Conservation (phyloP, 139 green algal genomes). For the Medakamo hakoo region DNA sequence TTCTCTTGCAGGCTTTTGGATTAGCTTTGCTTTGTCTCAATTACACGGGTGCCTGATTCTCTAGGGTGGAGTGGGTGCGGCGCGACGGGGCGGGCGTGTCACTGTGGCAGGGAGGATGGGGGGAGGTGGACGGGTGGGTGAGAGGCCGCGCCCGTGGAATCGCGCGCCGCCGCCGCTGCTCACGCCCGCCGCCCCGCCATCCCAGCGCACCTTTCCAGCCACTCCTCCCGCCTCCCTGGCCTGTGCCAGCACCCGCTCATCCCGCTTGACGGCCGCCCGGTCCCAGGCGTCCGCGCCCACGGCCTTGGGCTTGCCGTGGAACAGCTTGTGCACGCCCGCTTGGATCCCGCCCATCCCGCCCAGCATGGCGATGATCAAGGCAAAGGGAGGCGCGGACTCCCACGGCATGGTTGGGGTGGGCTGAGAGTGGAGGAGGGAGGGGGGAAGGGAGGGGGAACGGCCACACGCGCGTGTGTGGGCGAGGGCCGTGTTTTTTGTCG, state of each 20-base stretch:
- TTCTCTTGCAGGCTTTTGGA: background rate
- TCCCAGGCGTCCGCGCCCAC: conserved; percentile 12
- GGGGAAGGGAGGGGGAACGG: too few species aligned
- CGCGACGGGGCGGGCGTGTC: too few species aligned
- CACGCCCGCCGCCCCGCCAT: too few species aligned
- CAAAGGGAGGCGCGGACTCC: background rate
- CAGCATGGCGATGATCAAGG: conserved; percentile 6
- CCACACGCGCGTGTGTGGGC: background rate
- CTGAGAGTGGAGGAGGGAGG: conserved; percentile 3
- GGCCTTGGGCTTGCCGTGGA: conserved; percentile 18
- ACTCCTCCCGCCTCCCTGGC: too few species aligned
- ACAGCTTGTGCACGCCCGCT: conserved; percentile 10
- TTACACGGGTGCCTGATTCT: too few species aligned
- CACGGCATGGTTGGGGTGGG: background rate
- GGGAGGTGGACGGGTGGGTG: too few species aligned
- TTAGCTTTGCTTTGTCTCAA: background rate
- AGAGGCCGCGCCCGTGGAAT: too few species aligned
- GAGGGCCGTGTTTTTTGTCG: too few species aligned
- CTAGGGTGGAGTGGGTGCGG: too few species aligned
- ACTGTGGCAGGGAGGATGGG: too few species aligned
- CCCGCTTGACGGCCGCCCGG: conserved; percentile 1
- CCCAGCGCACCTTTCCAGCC: too few species aligned
- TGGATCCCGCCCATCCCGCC: conserved; percentile 9
- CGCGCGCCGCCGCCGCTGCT: too few species aligned
- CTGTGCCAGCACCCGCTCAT: conserved; percentile 5